These are phyloP conservation scores for Plectranthus barbatus DNA, from an alignment of 257 asterid species.

Conservation along the genomic window DNA sequence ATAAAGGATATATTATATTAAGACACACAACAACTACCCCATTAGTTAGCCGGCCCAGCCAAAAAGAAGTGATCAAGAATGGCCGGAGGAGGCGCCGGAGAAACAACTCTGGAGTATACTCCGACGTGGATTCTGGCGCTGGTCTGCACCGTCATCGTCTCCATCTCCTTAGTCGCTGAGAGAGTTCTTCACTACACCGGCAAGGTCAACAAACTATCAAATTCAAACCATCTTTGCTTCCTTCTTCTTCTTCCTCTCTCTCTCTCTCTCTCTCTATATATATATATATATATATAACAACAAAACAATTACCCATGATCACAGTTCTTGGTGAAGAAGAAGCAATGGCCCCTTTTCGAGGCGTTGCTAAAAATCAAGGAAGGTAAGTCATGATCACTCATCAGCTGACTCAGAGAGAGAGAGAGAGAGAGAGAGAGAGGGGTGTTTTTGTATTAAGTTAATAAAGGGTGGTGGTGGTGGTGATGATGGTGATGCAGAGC, in stretches of 20 bases:
- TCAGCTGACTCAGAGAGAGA: background rate
- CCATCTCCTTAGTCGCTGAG: conserved; percentile 48
- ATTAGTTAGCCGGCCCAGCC: too few relatives aligned
- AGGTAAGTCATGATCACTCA: conserved; percentile 20
- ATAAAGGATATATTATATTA: too few relatives aligned
- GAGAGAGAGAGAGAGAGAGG: background rate
- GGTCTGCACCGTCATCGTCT: conserved; percentile 55
- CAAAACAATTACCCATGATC: too few relatives aligned
- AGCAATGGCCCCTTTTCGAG: conserved; percentile 48
- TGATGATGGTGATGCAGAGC: conserved; percentile 35
- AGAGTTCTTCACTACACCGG: conserved; percentile 52
- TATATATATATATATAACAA: too few relatives aligned
- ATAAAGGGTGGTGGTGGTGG: background rate
- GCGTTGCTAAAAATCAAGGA: conserved; percentile 59
- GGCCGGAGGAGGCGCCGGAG: conserved; percentile 27
- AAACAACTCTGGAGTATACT: conserved; percentile 35
- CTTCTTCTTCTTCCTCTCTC: too few relatives aligned
- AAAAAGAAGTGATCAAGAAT: background rate
- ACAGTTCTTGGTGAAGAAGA: conserved; percentile 49
- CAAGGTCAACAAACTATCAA: conserved; percentile 27
- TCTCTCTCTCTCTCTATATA: too few relatives aligned
- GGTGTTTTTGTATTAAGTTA: too few relatives aligned
- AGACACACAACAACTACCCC: too few relatives aligned
- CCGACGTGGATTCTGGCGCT: conserved; percentile 71
- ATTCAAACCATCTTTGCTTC: too few relatives aligned